These are phyloP conservation scores for Acmispon strigosus DNA, from an alignment of 306 rosid genomes.

Conservation along the genomic window DNA sequence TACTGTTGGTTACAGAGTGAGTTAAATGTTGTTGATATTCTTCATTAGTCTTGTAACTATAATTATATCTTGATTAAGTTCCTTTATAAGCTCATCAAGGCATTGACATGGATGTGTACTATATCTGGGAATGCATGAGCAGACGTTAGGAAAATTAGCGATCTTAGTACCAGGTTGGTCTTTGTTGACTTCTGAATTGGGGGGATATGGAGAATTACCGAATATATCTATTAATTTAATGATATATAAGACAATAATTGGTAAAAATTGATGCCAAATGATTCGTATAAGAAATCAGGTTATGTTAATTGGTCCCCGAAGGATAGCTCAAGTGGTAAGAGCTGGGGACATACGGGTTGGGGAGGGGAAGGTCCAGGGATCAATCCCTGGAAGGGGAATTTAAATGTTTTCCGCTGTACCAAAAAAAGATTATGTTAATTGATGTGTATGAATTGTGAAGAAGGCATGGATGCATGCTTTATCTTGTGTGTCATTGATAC, in stretches of 20 bases:
- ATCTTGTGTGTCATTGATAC: background rate
- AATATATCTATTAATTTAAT: background rate
- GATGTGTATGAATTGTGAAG: background rate
- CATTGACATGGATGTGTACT: background rate
- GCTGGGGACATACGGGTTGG: too few species aligned
- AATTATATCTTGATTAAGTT: background rate
- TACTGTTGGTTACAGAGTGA: slow-evolving; percentile 91
- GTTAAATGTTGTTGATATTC: slow-evolving; percentile 24
- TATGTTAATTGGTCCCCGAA: background rate
- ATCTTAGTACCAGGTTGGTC: background rate
- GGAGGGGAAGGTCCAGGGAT: too few species aligned
- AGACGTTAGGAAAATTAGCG: background rate
- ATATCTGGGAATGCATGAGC: background rate
- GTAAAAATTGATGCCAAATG: background rate
- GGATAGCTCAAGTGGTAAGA: too few species aligned
- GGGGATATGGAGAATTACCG: background rate
- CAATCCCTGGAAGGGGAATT: too few species aligned
- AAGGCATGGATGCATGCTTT: slow-evolving; percentile 7
- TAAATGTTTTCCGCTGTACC: too few species aligned
- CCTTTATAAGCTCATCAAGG: slow-evolving; percentile 1
- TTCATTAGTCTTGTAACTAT: background rate
- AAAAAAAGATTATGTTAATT: background rate
- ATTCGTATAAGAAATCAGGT: background rate
- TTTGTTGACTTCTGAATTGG: slow-evolving; percentile 4
- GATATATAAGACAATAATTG: background rate